Base-by-base conservation (phyloP, 1,139 yeast species). In the Arxiozyma bovina region DNA sequence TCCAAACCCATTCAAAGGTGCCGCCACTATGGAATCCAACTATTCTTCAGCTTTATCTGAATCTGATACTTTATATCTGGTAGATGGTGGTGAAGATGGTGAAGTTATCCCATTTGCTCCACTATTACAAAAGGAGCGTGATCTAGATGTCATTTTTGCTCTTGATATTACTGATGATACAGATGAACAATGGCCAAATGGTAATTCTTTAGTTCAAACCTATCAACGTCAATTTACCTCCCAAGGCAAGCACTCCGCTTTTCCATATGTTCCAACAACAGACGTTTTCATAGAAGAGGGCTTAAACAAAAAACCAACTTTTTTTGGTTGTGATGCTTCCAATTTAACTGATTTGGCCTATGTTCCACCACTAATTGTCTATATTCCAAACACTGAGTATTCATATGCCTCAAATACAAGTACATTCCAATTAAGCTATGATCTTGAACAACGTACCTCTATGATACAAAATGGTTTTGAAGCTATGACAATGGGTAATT, bases 11-110 rank as follows among this genome's bases (percentile, higher is more conserved):
- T 64, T 62, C 55, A 63, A 59, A 42, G 62, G 75, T 34, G 73
- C 85, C 4, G 70, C 73, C 44, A 79, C 70, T 63, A 80, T 79
- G 54, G 76, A 72, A 46, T 57, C 65, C 1, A 63, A 65, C 54
- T 63, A 59, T 53, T 60, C 69, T 9, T 55, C 55, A 5, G 53
- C 62, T 18, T 78, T 82, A 59, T 75, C 68, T 15, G 64, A 70
- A 38, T 62, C 71, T 42, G 76, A 77, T 7, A 73, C 78, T 4
- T 74, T 90, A 49, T 79, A 72, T 63, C 74, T 89, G 57, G 91
- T 83, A 17, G 97, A 90, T 67, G 96, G 96, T 57, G 96, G 96
- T 60, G 91, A 85, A 69, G 96, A 87, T 70, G 71, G 69, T n/a
- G 93, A 89, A 68, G 85, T 85, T 62, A 77, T 90, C 38, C 97